Percentiles rank a stretch among this genome's conserved stretches.
Conservation (phyloP, 805 yeast genomes). For the Saccharomyces jurei region DNA sequence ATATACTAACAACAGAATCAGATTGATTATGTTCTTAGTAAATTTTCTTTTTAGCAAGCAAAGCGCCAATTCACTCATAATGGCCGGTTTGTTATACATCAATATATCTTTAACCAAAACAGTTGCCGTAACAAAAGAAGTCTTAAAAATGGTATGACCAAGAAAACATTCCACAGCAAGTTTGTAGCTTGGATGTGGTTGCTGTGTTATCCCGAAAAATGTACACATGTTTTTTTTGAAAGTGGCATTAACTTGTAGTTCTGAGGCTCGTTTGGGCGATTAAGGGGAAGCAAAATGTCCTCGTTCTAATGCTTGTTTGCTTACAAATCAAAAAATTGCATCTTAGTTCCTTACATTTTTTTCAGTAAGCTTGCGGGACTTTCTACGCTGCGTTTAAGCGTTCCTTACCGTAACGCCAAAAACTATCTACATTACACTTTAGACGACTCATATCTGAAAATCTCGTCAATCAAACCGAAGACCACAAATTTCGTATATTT, state of each 20-base stretch:
- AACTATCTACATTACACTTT: not conserved
- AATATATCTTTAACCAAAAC: too few species aligned
- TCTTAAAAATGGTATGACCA: too few species aligned
- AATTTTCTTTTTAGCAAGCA: too few species aligned
- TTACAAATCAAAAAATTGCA: not conserved
- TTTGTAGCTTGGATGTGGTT: not conserved
- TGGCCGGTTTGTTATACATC: not conserved
- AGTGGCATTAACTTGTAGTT: not conserved
- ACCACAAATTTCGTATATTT: not conserved
- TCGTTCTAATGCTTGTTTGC: not conserved
- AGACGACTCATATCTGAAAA: not conserved
- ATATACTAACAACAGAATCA: not conserved
- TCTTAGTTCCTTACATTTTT: not conserved
- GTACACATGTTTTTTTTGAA: not conserved
- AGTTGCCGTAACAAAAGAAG: not conserved
- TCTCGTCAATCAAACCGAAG: not conserved
- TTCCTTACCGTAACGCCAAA: not conserved
- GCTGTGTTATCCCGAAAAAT: not conserved
- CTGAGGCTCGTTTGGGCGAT: not conserved
- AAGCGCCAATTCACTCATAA: too few species aligned
- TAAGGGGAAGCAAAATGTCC: not conserved
- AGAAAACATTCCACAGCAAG: not conserved
- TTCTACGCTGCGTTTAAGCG: not conserved
- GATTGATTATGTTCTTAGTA: too few species aligned
- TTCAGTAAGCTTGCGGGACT: not conserved